A percentile compares a stretch with the other conserved stretches of the same genome.
Evolutionary conservation across 768 basidiomycete species (phyloP).

Genomic region (Boletus speciosus): DNA sequence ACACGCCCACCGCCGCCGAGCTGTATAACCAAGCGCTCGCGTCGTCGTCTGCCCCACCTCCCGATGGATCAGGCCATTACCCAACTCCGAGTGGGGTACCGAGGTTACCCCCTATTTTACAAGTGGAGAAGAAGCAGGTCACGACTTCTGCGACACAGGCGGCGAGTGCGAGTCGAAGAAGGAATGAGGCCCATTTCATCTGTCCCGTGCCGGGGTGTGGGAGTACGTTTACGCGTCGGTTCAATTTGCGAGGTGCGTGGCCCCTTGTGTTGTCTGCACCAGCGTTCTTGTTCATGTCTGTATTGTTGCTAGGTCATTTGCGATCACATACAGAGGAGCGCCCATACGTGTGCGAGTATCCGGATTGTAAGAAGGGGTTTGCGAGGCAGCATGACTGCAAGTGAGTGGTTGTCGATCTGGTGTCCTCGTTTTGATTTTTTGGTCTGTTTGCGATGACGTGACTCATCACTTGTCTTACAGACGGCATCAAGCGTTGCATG

Average conservation of each 20-base stretch:
- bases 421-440: background rate
- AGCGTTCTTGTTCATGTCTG: constrained; percentile 8
- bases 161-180: constrained; percentile 82
- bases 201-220: constrained; percentile 96
- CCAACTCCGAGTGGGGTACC: constrained; percentile 33
- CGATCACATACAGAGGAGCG: constrained; percentile 95
- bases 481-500: constrained; percentile 88
- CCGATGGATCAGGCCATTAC: constrained; percentile 30
- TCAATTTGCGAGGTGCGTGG: constrained; percentile 74
- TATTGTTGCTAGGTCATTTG: constrained; percentile 63
- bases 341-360: constrained; percentile 91
- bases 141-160: constrained; percentile 92
- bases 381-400: constrained; percentile 98
- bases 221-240: constrained; percentile 93
- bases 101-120: constrained; percentile 79
- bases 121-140: constrained; percentile 92
- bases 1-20: constrained; percentile 51
- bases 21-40: constrained; percentile 49
- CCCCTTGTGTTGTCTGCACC: background rate
- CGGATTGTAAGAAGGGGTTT: constrained; percentile 92
- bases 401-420: constrained; percentile 43
- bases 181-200: constrained; percentile 88
- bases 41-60: constrained; percentile 23
- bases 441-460: background rate
- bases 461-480: constrained; percentile 35